Evolutionary conservation across 805 yeast species (phyloP).

Genomic region (Spathaspora boniae): DNA sequence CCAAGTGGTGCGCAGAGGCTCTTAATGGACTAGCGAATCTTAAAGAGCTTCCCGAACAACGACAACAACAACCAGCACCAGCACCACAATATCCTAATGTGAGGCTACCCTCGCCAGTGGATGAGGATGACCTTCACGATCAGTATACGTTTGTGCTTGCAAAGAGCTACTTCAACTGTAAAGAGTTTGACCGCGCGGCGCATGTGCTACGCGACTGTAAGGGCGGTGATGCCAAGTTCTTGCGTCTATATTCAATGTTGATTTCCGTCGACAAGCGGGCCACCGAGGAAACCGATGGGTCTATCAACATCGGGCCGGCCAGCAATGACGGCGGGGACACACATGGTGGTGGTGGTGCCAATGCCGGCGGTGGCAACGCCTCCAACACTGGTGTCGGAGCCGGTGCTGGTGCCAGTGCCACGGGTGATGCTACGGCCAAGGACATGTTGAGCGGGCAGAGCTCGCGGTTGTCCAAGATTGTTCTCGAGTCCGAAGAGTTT

Average conservation of each 20-base stretch:
- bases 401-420: too few species aligned
- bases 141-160: conserved; percentile 56
- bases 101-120: too few species aligned
- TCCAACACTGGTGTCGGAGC: too few species aligned
- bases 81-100: conserved; percentile 10
- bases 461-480: conserved; percentile 28
- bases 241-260: conserved; percentile 65
- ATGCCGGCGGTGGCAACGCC: conserved; percentile 3
- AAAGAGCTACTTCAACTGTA: conserved; percentile 69
- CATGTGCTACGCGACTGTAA: conserved; percentile 49
- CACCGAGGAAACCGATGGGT: conserved; percentile 70
- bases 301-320: conserved; percentile 39
- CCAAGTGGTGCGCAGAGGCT: conserved; percentile 86
- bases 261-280: conserved; percentile 74
- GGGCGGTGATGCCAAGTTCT: conserved; percentile 53
- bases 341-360: conserved; percentile 5
- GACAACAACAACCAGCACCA: conserved; percentile 11
- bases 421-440: conserved; percentile 4
- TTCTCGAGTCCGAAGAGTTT: conserved; percentile 38
- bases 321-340: neutral
- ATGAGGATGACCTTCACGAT: conserved; percentile 34
- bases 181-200: conserved; percentile 81
- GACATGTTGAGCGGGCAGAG: conserved; percentile 27
- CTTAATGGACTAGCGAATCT: conserved; percentile 52
- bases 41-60: too few species aligned